phyloP scores from a whole-genome alignment of 2,329 filamentous ascomycete species.

The Thermomyces lanuginosus region DNA sequence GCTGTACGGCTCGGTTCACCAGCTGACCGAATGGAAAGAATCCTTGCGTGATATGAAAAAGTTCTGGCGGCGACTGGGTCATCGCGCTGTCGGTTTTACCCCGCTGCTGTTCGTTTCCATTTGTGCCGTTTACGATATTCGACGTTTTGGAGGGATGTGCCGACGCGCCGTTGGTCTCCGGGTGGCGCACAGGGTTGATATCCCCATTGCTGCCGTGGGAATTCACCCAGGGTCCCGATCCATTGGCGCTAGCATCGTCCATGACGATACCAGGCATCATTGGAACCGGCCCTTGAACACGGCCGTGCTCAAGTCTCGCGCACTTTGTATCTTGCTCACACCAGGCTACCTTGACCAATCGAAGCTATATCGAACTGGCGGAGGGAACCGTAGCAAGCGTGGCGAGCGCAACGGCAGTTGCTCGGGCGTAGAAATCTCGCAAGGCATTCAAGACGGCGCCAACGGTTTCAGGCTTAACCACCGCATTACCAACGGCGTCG shows the following conservation, averaged over 20 bases:
- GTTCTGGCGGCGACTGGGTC: constrained; percentile 29
- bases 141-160: constrained; percentile 11
- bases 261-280: constrained; percentile 29
- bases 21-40: constrained; percentile 63
- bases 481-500: no score
- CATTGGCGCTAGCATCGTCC: constrained; percentile 20
- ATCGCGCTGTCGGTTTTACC: constrained; percentile 1
- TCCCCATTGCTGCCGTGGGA: constrained; percentile 13
- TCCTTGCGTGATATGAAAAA: constrained; percentile 54
- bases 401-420: no score
- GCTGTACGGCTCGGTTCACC: constrained; percentile 63
- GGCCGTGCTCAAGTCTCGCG: constrained; percentile 7
- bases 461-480: no score
- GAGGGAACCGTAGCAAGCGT: no score
- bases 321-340: no score
- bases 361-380: no score
- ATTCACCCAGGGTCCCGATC: constrained; percentile 12
- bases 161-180: constrained; percentile 8
- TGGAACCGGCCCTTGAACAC: constrained; percentile 8
- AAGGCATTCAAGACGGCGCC: no score
- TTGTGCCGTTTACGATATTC: constrained; percentile 14
- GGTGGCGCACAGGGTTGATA: constrained; percentile 7
- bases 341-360: no score
- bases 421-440: no score
- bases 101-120: constrained; percentile 1